phyloP scores from a whole-genome alignment of 2,329 filamentous ascomycete species.

The Penicillium sumatraense region DNA sequence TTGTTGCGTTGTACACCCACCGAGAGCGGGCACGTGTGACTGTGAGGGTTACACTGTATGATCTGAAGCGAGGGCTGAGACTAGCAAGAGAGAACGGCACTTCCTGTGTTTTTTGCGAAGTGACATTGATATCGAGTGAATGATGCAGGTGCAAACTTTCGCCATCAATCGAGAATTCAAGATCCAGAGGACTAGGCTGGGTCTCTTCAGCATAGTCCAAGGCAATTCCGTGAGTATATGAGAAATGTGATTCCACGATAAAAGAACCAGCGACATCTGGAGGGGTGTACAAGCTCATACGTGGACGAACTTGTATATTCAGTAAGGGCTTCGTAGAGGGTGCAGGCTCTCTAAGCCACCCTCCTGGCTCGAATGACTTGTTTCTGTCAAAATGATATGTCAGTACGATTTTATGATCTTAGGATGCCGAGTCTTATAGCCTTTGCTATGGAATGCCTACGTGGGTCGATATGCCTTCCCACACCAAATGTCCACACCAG shows the following conservation, averaged over 20 bases:
- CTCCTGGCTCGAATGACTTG: constrained; percentile 54
- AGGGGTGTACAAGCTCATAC: constrained; percentile 54
- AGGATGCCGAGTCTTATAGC: too few species aligned
- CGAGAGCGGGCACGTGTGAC: constrained; percentile 35
- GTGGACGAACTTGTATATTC: constrained; percentile 51
- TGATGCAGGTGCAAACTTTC: constrained; percentile 26
- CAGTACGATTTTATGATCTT: too few species aligned
- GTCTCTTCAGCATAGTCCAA: constrained; percentile 17
- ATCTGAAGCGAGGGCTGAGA: constrained; percentile 34
- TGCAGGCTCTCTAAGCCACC: constrained; percentile 48
- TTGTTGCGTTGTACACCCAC: constrained; percentile 41
- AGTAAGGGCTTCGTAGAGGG: constrained; percentile 43
- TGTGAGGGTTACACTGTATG: constrained; percentile 45
- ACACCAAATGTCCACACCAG: constrained; percentile 54
- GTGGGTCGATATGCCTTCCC: constrained; percentile 52
- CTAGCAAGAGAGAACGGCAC: constrained; percentile 39
- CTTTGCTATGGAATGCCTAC: too few species aligned
- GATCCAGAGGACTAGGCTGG: constrained; percentile 33
- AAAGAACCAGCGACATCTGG: constrained; percentile 45
- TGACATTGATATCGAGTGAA: constrained; percentile 43
- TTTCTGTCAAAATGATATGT: constrained; percentile 47
- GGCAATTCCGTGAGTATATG: constrained; percentile 44
- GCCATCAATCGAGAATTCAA: constrained; percentile 30
- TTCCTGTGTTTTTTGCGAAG: constrained; percentile 30
- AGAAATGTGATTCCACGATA: constrained; percentile 49